Evolutionary conservation across 108 stramenopile genomes (phyloP).

Genomic region (Aurantiochytrium sp.): DNA sequence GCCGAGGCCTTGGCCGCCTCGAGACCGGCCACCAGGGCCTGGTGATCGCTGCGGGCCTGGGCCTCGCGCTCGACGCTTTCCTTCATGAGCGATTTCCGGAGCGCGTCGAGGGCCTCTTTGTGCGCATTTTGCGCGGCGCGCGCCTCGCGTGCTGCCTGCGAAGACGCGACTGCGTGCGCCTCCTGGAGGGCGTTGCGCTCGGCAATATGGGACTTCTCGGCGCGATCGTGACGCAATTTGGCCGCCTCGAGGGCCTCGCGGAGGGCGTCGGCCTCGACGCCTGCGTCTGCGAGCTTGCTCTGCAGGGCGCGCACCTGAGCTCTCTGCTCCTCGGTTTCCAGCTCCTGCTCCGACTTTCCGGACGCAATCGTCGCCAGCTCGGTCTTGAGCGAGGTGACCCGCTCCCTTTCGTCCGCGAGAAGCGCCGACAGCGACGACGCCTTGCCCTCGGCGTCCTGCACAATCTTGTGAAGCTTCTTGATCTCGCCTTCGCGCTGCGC

Average conservation of each 20-base stretch:
- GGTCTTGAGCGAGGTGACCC: neutral
- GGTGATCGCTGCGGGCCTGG: neutral
- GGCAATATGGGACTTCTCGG: neutral
- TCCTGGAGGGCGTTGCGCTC: neutral
- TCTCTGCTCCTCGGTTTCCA: neutral
- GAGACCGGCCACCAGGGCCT: neutral
- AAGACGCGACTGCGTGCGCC: neutral
- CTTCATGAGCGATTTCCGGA: neutral
- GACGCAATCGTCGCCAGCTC: neutral
- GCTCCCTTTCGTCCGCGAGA: neutral
- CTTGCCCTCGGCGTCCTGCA: neutral
- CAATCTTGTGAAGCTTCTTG: neutral
- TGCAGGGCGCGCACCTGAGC: neutral
- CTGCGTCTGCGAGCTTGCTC: neutral
- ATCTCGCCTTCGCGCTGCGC: neutral
- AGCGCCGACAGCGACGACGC: neutral
- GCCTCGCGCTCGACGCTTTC: neutral
- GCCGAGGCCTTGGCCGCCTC: neutral
- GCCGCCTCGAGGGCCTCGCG: neutral
- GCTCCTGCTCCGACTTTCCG: neutral
- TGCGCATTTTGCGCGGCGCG: neutral
- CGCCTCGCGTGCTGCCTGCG: neutral
- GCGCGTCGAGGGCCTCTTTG: neutral
- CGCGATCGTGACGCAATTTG: neutral
- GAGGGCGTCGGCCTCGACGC: neutral